phyloP scores from a whole-genome alignment of 2,329 filamentous ascomycete species.

The Cladorrhinum sp. region DNA sequence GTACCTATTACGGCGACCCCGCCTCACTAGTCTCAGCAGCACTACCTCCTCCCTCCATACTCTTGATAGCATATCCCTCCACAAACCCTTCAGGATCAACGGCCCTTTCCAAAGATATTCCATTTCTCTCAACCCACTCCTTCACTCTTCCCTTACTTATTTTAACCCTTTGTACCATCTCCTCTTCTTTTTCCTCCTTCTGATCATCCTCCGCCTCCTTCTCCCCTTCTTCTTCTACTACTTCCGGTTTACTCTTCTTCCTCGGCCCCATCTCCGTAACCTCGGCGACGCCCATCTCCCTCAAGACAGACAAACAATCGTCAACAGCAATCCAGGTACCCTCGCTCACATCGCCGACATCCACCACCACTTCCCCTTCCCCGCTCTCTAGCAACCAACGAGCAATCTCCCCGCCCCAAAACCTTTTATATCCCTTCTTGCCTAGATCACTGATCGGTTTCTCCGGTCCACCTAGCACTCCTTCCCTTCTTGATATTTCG shows the following conservation, averaged over 20 bases:
- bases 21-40: conserved; percentile 31
- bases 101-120: conserved; percentile 60
- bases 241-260: conserved; percentile 20
- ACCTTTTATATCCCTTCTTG: conserved; percentile 75
- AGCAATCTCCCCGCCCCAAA: conserved; percentile 82
- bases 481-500: conserved; percentile 81
- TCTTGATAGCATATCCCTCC: conserved; percentile 60
- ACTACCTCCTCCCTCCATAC: conserved; percentile 40
- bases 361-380: conserved; percentile 50
- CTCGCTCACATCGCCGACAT: conserved; percentile 68
- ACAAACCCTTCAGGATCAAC: conserved; percentile 75
- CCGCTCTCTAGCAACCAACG: conserved; percentile 54
- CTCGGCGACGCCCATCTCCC: conserved; percentile 73
- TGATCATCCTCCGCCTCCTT: conserved; percentile 24
- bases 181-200: conserved; percentile 17
- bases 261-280: conserved; percentile 51
- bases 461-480: conserved; percentile 84
- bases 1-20: conserved; percentile 3
- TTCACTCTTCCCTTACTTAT: conserved; percentile 57
- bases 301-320: conserved; percentile 74
- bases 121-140: conserved; percentile 63
- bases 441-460: conserved; percentile 88
- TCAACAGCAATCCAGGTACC: conserved; percentile 82
- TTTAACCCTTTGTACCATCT: conserved; percentile 45
- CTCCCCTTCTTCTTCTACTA: conserved; percentile 14